These are phyloP conservation scores for Kentomonas sorsogonicus DNA, from an alignment of 208 protist genomes.

Conservation along the genomic window DNA sequence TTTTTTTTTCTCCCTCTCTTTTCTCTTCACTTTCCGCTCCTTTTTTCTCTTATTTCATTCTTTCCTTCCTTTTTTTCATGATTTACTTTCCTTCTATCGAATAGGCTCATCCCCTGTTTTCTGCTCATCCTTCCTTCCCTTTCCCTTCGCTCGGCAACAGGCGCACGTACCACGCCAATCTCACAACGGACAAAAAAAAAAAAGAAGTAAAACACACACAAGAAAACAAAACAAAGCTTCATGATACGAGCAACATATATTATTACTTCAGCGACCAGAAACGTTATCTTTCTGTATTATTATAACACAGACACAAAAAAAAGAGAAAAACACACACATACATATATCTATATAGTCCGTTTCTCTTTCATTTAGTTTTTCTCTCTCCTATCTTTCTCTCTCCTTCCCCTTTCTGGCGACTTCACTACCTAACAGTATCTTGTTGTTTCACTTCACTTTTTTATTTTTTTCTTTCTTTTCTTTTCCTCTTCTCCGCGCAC, in stretches of 20 bases:
- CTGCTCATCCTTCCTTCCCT: too few species aligned
- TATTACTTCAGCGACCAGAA: too few species aligned
- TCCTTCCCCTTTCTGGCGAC: not conserved
- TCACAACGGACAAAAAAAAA: too few species aligned
- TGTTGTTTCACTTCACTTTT: not conserved
- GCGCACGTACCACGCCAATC: too few species aligned
- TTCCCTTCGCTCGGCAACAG: too few species aligned
- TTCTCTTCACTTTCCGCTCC: not conserved
- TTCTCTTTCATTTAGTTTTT: slow-evolving; percentile 9
- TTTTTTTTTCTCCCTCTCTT: not conserved
- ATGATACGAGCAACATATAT: too few species aligned
- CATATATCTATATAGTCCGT: slow-evolving; percentile 3
- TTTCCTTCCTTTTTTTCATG: slow-evolving; percentile 7
- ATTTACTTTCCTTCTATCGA: not conserved
- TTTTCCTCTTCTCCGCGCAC: slow-evolving; percentile 11
- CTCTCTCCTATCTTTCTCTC: slow-evolving; percentile 7
- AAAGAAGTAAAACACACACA: too few species aligned
- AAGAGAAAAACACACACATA: slow-evolving; percentile 14
- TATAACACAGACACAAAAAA: too few species aligned
- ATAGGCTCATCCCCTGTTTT: too few species aligned
- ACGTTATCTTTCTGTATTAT: too few species aligned
- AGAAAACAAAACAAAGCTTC: too few species aligned
- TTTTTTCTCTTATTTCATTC: slow-evolving; percentile 10
- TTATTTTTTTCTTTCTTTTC: slow-evolving; percentile 3
- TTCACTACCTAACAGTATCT: not conserved